A percentile compares a stretch with the other conserved stretches of the same genome.
These are phyloP conservation scores for Boechera retrofracta DNA, from an alignment of 345 rosid genomes.

Conservation along the genomic window DNA sequence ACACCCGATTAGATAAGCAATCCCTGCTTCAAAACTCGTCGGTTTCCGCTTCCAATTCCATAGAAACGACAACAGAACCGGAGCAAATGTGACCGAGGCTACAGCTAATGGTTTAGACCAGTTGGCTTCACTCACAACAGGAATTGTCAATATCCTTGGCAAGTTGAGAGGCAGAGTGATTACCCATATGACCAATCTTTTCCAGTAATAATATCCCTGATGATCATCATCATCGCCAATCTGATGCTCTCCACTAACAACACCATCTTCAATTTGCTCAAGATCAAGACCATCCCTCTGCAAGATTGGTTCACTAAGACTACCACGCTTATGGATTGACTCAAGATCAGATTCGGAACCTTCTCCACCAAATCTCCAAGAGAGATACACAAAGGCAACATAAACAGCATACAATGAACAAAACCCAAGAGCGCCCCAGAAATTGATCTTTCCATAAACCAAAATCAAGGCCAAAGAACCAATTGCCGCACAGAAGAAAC, in stretches of 20 bases:
- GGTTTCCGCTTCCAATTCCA: constrained; percentile 52
- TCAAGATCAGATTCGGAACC: constrained; percentile 40
- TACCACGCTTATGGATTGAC: constrained; percentile 39
- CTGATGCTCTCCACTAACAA: constrained; percentile 20
- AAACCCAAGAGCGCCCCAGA: constrained; percentile 71
- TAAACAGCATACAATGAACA: constrained; percentile 63
- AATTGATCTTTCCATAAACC: constrained; percentile 54
- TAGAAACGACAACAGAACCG: constrained; percentile 66
- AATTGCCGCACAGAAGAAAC: constrained; percentile 71
- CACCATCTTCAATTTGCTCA: constrained; percentile 21
- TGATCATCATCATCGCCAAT: constrained; percentile 6
- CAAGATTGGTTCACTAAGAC: constrained; percentile 45
- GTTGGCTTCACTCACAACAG: constrained; percentile 62
- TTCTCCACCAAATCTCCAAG: constrained; percentile 45
- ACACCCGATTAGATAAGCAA: constrained; percentile 57
- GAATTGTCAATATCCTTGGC: constrained; percentile 85
- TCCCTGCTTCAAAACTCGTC: constrained; percentile 36
- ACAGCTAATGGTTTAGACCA: constrained; percentile 90
- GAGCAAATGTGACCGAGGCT: constrained; percentile 67
- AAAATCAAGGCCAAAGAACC: constrained; percentile 65
- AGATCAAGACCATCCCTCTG: constrained; percentile 8
- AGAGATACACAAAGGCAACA: constrained; percentile 62
- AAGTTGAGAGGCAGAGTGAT: constrained; percentile 77
- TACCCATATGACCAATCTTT: constrained; percentile 44
- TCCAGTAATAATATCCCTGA: constrained; percentile 36